Evolutionary conservation across 768 basidiomycete species (phyloP), one percentile per base, ranked within the genome.

Genomic region (Cantharellus cinnabarinus): DNA sequence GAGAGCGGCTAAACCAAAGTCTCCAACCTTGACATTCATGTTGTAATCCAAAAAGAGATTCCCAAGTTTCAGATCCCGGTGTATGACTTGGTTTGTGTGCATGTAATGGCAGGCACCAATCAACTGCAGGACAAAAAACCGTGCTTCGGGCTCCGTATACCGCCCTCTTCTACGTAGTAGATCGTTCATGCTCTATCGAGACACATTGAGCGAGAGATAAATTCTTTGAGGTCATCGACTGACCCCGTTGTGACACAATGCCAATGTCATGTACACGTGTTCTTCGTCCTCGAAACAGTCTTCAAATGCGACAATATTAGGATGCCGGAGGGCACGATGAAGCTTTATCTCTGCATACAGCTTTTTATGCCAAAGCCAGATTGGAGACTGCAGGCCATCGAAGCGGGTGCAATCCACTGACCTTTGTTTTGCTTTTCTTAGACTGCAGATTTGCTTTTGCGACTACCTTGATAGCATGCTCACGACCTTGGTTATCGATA

Each of bases 281-380:
- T 88, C 82, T 5, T 81, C 77, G 65, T 95, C 94, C 69, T 99
- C 93, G 66, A 97, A 98, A 70, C 91, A 94, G 63, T 95, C 90
- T 57, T 83, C 76, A 69, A 98, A 97, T 5, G 73, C 71, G 57
- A 97, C 91, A 62, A 99, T 89, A 70, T 99, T 93, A 15, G 90
- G 87, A 65, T 98, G 94, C 35, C 79, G 71, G 53, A 99, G 77
- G 10, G 88, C 83, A 61, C 84, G 81, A 70, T 99, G 94, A 54
- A 99, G 89, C 75, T 94, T 95, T 66, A 99, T 99, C 76, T 99
- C 94, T 61, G 94, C 93, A 67, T 91, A 99, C 52, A 99, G 79
- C 94, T 97, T 59, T 41, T 3, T 44, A 39, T 35, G 35, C 55
- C 14, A 54, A 37, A 37, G 10, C n/a, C 41, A 3, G 50, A 39